phyloP scores from a whole-genome alignment of 192 early-diverging fungal genomes.

The Backusella luteola region DNA sequence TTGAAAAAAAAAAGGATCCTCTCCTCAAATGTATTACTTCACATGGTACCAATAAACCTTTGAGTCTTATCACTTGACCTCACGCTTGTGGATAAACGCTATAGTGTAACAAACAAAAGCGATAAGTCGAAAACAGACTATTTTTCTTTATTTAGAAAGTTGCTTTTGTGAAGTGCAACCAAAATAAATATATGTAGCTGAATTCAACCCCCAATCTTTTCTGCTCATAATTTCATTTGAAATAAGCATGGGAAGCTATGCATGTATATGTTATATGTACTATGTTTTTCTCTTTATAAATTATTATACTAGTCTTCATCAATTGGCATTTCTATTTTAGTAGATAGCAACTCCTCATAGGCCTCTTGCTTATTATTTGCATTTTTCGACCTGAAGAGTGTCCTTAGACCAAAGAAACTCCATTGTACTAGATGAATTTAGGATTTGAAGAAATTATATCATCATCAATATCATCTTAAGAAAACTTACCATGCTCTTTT shows the following conservation, averaged over 20 bases:
- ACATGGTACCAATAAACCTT: background rate
- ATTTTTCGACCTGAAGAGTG: too few species aligned
- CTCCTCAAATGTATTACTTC: background rate
- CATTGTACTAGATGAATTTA: background rate
- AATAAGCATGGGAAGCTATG: too few species aligned
- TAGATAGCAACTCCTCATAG: too few species aligned
- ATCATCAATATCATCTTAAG: too few species aligned
- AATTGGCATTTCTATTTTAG: background rate
- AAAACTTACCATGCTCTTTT: background rate
- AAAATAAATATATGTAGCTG: too few species aligned
- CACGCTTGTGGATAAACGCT: background rate
- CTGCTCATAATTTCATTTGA: too few species aligned
- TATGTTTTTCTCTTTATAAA: too few species aligned
- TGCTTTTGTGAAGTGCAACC: background rate
- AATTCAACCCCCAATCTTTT: too few species aligned
- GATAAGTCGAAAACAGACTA: background rate
- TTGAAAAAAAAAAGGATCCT: background rate
- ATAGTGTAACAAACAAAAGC: background rate
- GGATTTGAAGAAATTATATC: background rate
- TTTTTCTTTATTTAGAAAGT: background rate
- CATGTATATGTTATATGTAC: too few species aligned
- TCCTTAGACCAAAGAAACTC: too few species aligned
- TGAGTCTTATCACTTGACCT: background rate
- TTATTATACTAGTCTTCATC: too few species aligned
- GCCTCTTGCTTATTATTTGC: too few species aligned